Base-by-base conservation (phyloP, 208 protist species). In the Crithidia sp. region DNA sequence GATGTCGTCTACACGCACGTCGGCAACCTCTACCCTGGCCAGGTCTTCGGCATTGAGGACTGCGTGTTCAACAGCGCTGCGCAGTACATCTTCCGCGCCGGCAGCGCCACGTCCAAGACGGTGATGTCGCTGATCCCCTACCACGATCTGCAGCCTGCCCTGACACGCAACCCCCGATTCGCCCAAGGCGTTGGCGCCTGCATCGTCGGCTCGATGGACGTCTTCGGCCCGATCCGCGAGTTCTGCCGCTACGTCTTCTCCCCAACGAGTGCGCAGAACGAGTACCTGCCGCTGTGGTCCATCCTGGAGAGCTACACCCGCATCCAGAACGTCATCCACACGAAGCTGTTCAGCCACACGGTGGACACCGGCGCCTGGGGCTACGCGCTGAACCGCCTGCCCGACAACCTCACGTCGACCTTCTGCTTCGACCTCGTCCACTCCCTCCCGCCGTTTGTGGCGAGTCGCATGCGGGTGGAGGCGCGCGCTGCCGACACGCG, bases 311-410 rank as follows among this genome's bases (percentile, higher is more conserved):
- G 74, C 59, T 96, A 95, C 85, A 92, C 84, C 58, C 72, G 79
- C 66, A 82, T 97, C 44, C 75, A 93, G 60, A 94, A 94, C 64
- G 90, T 93, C 56, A 95, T 97, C 41, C 90, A 97, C 86, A 91
- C 88, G 43, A 93, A 92, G 66, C 69, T 94, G 50, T 81, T 84
- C 71, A 90, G 82, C 67, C 74, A 74, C 43, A 80, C 93, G 68
- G 70, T 96, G 16, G 92, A 96, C 84, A 91, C 87, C 13, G 88
- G 87, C n/a, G 87, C 88, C 16, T 96, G 92, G 90, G 88, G 88
- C 67, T 96, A 96, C 82, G 89, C 92, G 50, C 57, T 93, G 36
- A 90, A 90, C 49, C 89, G 92, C 16, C 76, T 94, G 59, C 89
- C 88, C 6, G 78, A 88, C 39, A 94, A 94, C 74, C 62, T 93